Evolutionary conservation across 345 rosid species (phyloP), one percentile per base, ranked within the genome.

Genomic region (Ceriops zippeliana): DNA sequence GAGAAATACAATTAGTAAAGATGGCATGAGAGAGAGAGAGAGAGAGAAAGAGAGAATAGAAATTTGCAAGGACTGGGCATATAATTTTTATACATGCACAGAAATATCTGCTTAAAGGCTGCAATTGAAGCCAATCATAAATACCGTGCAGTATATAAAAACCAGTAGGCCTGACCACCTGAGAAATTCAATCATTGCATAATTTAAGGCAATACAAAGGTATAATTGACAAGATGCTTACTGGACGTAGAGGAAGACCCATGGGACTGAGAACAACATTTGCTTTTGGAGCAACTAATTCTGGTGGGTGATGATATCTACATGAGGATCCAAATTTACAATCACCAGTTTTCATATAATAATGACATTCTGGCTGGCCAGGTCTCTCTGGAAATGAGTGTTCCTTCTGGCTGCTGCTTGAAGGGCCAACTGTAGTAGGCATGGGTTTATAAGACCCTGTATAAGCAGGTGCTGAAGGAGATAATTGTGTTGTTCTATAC

Each of bases 271-370:
- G 83, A 54, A 74, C 61, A 26, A 79, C 70, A 68, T 84, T 80
- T 38, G 82, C 60, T 72, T 81, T 86, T 37, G 86, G 82, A 6
- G 80, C 75, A 31, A 75, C 63, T 70, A 77, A 71, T 63, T 87
- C 92, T 16, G 77, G 84, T 13, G 98, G 99, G 74, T 95, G 99
- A 83, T 95, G 97, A 76, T 82, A 95, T 86, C 79, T 90, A 85
- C 99, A 91, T 0, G 89, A 86, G 35, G 92, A 81, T 70, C 96
- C 93, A 30, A 79, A 91, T 83, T 82, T 91, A 83, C 99, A 95
- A 20, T 89, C 89, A 24, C 97, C 93, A 5, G 93, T 95, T 82
- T 83, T 95, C 86, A 90, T 63, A 82, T 82, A 95, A 82, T 86
- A 81, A 66, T 82, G 97, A 81, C 99, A 91, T 63, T 91, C 96